Conservation (phyloP, 129 eudicot genomes). For the Chrysanthemum seticuspe region DNA sequence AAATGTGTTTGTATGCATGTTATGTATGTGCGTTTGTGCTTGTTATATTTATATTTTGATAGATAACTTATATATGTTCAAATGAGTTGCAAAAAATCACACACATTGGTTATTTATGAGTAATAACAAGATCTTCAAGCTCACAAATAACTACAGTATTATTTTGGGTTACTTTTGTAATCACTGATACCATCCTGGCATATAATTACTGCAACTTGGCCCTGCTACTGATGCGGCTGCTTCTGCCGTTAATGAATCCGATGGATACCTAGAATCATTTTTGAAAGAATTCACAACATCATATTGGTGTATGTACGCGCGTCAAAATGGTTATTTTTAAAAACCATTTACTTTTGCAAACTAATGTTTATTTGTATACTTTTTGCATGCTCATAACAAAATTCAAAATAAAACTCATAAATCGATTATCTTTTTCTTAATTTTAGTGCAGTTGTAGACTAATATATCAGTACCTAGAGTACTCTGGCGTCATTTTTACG, state of each 20-base stretch:
- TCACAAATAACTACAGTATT: background rate
- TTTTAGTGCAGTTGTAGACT: too few relatives aligned
- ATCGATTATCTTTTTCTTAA: too few relatives aligned
- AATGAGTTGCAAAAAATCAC: constrained; percentile 20
- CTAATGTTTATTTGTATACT: too few relatives aligned
- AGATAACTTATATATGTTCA: constrained; percentile 7
- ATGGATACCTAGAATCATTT: constrained; percentile 51
- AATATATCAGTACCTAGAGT: too few relatives aligned
- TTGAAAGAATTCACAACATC: background rate
- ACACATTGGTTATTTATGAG: constrained; percentile 28
- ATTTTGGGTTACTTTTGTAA: constrained; percentile 1
- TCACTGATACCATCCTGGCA: constrained; percentile 71
- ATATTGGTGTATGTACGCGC: background rate
- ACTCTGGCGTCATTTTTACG: too few relatives aligned
- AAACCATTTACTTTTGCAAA: background rate
- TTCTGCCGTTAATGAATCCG: constrained; percentile 46
- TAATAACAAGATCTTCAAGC: constrained; percentile 22
- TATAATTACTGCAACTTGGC: constrained; percentile 66
- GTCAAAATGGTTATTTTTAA: background rate
- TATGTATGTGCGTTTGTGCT: background rate
- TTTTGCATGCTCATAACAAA: too few relatives aligned
- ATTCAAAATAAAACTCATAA: too few relatives aligned
- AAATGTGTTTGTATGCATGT: background rate
- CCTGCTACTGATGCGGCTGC: constrained; percentile 48
- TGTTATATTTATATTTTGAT: constrained; percentile 1